phyloP scores from a whole-genome alignment of 352 stramenopile genomes.

The Pythium biforme region DNA sequence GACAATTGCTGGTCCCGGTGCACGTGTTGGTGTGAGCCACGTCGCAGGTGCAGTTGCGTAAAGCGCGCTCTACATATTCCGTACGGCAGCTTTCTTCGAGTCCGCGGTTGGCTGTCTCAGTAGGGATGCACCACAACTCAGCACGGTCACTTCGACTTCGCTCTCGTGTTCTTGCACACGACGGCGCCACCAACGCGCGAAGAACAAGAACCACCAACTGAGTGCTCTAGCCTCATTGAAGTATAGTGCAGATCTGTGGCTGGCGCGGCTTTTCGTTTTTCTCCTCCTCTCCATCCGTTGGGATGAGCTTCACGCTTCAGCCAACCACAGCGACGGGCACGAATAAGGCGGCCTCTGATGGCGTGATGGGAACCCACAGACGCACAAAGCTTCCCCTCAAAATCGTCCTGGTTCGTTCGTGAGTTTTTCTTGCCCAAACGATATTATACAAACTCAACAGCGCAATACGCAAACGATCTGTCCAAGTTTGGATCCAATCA shows the following conservation, averaged over 20 bases:
- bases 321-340: conserved; percentile 8
- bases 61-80: neutral
- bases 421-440: neutral
- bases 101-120: too few relatives aligned
- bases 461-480: too few relatives aligned
- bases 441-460: neutral
- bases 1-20: neutral
- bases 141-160: too few relatives aligned
- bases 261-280: neutral
- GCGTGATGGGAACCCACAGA: neutral
- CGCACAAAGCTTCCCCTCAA: neutral
- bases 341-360: conserved; percentile 8
- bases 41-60: neutral
- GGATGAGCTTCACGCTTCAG: neutral
- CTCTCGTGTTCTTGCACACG: too few relatives aligned
- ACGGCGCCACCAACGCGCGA: too few relatives aligned
- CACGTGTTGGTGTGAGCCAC: neutral
- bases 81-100: neutral
- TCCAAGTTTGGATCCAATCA: too few relatives aligned
- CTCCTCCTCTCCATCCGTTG: conserved; percentile 1
- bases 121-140: too few relatives aligned
- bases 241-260: neutral
- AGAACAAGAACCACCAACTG: too few relatives aligned
- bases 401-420: neutral
- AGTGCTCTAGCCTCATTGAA: too few relatives aligned